These are phyloP conservation scores for Crocinoboletus sp. DNA, from an alignment of 1,284 basidiomycete species.

Conservation along the genomic window DNA sequence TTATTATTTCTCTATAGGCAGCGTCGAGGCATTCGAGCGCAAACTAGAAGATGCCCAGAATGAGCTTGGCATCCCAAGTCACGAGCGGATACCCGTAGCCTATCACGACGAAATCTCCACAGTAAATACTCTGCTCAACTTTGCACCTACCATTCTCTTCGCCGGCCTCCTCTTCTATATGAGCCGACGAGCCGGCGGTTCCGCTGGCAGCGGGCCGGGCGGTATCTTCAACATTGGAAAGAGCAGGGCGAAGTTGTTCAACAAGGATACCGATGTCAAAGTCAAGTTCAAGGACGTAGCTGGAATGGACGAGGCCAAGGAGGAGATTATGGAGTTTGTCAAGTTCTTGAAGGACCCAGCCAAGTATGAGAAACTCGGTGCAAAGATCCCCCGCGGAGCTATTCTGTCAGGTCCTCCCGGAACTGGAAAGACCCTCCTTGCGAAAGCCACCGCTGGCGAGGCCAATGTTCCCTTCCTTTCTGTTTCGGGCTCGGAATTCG, in stretches of 20 bases:
- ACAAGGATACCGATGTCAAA: conserved; percentile 94
- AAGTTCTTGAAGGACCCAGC: conserved; percentile 97
- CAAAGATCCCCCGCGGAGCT: conserved; percentile 98
- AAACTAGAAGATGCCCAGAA: conserved; percentile 92
- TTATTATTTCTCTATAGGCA: conserved; percentile 97
- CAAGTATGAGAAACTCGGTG: conserved; percentile 94
- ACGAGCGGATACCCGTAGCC: conserved; percentile 94
- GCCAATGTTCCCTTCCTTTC: conserved; percentile 97
- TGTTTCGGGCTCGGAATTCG: conserved; percentile 98
- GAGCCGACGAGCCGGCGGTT: conserved; percentile 72
- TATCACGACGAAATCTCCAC: conserved; percentile 95
- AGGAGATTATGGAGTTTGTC: conserved; percentile 99
- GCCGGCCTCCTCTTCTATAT: conserved; percentile 91
- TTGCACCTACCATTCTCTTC: conserved; percentile 92
- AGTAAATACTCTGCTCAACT: conserved; percentile 80
- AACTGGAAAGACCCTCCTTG: conserved; percentile 97
- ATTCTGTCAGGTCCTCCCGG: conserved; percentile 98
- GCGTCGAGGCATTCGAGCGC: conserved; percentile 95
- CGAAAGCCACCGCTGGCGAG: conserved; percentile 98
- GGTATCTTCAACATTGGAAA: conserved; percentile 99
- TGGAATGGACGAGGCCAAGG: conserved; percentile 99
- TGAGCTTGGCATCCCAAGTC: conserved; percentile 87
- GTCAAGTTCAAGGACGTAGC: conserved; percentile 96
- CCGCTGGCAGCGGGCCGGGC: conserved; percentile 61
- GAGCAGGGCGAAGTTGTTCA: conserved; percentile 93